Evolutionary conservation across 345 rosid species (phyloP).

Genomic region (Iberis pinnata): DNA sequence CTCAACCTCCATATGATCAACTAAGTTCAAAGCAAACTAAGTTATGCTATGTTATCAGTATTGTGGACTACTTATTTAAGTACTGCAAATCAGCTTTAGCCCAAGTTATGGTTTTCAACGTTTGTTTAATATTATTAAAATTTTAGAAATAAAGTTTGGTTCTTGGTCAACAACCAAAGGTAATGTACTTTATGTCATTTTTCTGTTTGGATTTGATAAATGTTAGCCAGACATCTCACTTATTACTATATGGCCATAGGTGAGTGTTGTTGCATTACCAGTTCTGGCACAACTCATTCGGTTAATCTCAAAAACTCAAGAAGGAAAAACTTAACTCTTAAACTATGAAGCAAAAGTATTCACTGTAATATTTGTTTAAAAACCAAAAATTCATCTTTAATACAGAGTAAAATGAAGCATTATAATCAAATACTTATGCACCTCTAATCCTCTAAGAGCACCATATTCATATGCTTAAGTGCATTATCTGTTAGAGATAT

Average conservation of each 20-base stretch:
- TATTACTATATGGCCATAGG: conserved; percentile 41
- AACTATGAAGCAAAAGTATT: too few species aligned
- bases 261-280: conserved; percentile 69
- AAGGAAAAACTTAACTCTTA: too few species aligned
- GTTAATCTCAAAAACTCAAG: too few species aligned
- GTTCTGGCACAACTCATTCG: conserved; percentile 57
- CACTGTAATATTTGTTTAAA: too few species aligned
- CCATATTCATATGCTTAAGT: too few species aligned
- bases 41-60: background rate
- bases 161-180: background rate
- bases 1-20: conserved; percentile 77
- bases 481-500: too few species aligned
- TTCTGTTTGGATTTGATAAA: conserved; percentile 3
- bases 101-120: conserved; percentile 1
- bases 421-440: too few species aligned
- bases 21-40: conserved; percentile 28
- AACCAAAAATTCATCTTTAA: too few species aligned
- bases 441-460: too few species aligned
- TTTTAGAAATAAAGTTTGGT: background rate
- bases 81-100: background rate
- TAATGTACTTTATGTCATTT: background rate
- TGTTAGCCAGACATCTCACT: conserved; percentile 7
- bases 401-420: too few species aligned
- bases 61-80: conserved; percentile 2
- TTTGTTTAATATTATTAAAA: background rate